phyloP scores from a whole-genome alignment of 2,329 filamentous ascomycete species.

The Helotiales sp. region DNA sequence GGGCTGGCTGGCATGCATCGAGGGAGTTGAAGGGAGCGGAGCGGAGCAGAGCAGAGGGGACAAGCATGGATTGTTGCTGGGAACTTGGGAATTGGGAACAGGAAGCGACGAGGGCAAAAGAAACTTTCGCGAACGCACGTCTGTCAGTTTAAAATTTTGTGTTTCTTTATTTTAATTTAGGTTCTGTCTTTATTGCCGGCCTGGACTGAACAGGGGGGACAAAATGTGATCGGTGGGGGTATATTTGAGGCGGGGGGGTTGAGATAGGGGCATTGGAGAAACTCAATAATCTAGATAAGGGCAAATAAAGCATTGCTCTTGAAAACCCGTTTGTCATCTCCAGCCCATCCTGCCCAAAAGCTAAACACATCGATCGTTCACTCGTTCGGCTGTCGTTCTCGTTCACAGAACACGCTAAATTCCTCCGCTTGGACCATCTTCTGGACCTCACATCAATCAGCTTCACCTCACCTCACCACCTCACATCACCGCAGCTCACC shows the following conservation, averaged over 20 bases:
- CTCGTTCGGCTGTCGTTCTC: neutral
- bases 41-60: neutral
- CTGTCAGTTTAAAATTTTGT: neutral
- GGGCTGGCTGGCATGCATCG: neutral
- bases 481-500: neutral
- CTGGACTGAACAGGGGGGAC: neutral
- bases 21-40: neutral
- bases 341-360: neutral
- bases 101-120: neutral
- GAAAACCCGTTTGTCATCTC: neutral
- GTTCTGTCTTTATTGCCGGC: constrained; percentile 5
- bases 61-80: neutral
- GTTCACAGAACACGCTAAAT: neutral
- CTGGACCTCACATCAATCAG: neutral
- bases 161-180: constrained; percentile 3
- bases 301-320: neutral
- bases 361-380: neutral
- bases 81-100: neutral
- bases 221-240: neutral
- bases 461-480: neutral
- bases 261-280: neutral
- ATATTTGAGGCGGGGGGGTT: neutral
- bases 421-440: constrained; percentile 6
- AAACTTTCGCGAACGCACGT: neutral
- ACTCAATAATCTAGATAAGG: neutral